A percentile compares a stretch with the other conserved stretches of the same genome.
phyloP scores from a whole-genome alignment of 2,329 filamentous ascomycete genomes.

The Pseudocercospora cruenta region DNA sequence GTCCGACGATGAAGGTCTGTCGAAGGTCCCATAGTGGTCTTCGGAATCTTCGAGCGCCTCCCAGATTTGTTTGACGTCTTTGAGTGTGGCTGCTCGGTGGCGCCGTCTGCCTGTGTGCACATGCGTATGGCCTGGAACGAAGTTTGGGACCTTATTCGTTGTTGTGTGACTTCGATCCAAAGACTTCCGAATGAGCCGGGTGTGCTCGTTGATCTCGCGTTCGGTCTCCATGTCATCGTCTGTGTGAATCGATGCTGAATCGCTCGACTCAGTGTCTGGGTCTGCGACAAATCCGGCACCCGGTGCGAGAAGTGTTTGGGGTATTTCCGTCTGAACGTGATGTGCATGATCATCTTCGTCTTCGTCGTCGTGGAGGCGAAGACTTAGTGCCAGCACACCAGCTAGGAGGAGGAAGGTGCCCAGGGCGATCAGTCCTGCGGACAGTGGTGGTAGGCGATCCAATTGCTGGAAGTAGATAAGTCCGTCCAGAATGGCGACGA shows the following conservation, averaged over 20 bases:
- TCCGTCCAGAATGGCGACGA: conserved; percentile 95
- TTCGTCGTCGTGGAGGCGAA: conserved; percentile 79
- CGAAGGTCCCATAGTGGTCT: conserved; percentile 33
- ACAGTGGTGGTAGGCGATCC: conserved; percentile 72
- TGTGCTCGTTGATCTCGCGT: conserved; percentile 27
- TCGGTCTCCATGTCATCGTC: conserved; percentile 30
- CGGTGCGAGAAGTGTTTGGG: conserved; percentile 73
- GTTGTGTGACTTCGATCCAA: conserved; percentile 21
- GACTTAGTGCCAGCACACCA: conserved; percentile 88
- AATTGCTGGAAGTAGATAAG: conserved; percentile 95
- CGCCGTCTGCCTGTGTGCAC: conserved; percentile 28
- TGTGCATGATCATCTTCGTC: conserved; percentile 57
- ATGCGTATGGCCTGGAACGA: conserved; percentile 15
- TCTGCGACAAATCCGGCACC: conserved; percentile 66
- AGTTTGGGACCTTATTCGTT: conserved; percentile 18
- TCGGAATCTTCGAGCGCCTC: conserved; percentile 35
- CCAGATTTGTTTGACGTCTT: conserved; percentile 39
- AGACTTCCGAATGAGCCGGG: conserved; percentile 27
- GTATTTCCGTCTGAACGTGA: conserved; percentile 38
- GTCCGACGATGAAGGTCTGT: conserved; percentile 6
- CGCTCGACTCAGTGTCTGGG: conserved; percentile 34
- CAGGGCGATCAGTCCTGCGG: conserved; percentile 79
- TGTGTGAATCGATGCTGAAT: conserved; percentile 28
- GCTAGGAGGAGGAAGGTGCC: conserved; percentile 84
- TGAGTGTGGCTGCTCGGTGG: conserved; percentile 38